These are phyloP conservation scores for Tieghemostelium lacteum DNA, from an alignment of 78 protist genomes.

Conservation along the genomic window DNA sequence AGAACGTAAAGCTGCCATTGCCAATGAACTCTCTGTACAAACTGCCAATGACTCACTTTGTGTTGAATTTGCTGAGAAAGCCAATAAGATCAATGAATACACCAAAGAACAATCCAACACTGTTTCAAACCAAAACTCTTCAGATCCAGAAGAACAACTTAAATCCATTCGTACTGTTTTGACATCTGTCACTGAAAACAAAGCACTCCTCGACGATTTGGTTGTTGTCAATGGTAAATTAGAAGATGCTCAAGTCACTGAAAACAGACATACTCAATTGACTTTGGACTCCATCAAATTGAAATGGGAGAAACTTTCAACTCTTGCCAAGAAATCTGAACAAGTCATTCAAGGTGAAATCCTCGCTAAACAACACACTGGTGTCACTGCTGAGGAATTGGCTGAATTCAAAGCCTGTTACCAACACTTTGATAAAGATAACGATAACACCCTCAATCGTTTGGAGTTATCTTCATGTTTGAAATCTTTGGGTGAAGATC, in stretches of 20 bases:
- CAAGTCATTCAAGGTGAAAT: conserved; percentile 78
- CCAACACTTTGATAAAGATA: conserved; percentile 82
- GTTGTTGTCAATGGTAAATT: conserved; percentile 10
- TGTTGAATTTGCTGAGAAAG: conserved; percentile 52
- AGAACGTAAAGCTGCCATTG: conserved; percentile 56
- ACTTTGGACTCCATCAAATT: conserved; percentile 66
- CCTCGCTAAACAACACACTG: conserved; percentile 70
- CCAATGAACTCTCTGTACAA: conserved; percentile 38
- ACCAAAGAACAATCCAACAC: not conserved
- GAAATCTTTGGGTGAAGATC: conserved; percentile 77
- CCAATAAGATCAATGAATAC: conserved; percentile 36
- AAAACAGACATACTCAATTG: conserved; percentile 73
- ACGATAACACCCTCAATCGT: conserved; percentile 61
- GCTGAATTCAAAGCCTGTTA: conserved; percentile 77
- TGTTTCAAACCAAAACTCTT: conserved; percentile 34
- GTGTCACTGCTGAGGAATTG: conserved; percentile 80
- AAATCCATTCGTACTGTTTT: not conserved
- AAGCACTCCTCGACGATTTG: conserved; percentile 44
- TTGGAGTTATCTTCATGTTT: conserved; percentile 77
- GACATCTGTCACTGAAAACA: conserved; percentile 11
- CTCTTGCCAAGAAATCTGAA: conserved; percentile 22
- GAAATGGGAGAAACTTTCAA: conserved; percentile 74
- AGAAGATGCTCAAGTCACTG: conserved; percentile 69
- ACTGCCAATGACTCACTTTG: conserved; percentile 72
- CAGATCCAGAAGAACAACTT: conserved; percentile 58